Evolutionary conservation across 1,284 basidiomycete genomes (phyloP).

Genomic region (Lentinula novae-zelandiae): DNA sequence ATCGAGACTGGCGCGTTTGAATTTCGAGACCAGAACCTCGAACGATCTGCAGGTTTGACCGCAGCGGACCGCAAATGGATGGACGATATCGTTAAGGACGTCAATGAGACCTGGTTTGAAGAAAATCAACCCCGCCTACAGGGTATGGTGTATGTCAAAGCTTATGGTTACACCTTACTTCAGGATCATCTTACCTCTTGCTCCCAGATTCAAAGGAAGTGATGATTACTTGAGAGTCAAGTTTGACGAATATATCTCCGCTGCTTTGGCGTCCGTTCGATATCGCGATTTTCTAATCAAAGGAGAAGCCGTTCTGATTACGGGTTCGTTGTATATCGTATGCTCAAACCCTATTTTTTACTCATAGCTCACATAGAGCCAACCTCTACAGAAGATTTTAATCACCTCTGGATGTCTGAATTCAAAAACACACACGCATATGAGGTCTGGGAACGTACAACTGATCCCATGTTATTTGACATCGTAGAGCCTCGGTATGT

Average conservation of each 20-base stretch:
- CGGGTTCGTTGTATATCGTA: constrained; percentile 27
- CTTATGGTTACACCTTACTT: neutral
- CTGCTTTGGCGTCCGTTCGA: constrained; percentile 79
- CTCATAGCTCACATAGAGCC: constrained; percentile 35
- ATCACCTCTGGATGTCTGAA: constrained; percentile 77
- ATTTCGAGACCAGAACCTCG: constrained; percentile 79
- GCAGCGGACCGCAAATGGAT: constrained; percentile 98
- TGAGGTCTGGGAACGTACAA: constrained; percentile 83
- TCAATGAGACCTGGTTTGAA: constrained; percentile 78
- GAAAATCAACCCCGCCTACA: constrained; percentile 44
- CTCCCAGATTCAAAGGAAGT: constrained; percentile 77
- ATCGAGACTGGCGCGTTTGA: constrained; percentile 84
- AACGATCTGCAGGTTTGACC: constrained; percentile 78
- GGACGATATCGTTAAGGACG: constrained; percentile 72
- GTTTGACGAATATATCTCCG: constrained; percentile 85
- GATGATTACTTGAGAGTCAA: constrained; percentile 90
- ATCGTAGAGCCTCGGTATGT: constrained; percentile 83
- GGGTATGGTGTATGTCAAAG: constrained; percentile 59
- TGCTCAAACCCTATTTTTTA: neutral
- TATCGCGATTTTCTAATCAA: constrained; percentile 79
- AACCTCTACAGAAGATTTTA: constrained; percentile 69
- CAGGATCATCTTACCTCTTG: constrained; percentile 11
- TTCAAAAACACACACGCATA: constrained; percentile 84
- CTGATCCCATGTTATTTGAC: constrained; percentile 88
- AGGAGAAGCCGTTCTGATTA: constrained; percentile 63